phyloP scores from a whole-genome alignment of 768 basidiomycete genomes.

The Kwoniella pini region DNA sequence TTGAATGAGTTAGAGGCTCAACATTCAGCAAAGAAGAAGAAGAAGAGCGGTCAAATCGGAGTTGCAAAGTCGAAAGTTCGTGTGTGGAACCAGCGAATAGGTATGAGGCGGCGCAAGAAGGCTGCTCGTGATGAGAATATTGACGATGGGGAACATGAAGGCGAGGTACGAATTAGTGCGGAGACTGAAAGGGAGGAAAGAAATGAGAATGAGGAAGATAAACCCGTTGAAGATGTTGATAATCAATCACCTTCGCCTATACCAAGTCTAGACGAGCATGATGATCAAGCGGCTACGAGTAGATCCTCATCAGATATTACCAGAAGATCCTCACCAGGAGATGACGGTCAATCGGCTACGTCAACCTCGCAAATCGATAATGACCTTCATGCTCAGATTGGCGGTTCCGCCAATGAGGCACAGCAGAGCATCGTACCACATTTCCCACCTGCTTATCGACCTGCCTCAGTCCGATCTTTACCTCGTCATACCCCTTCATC shows the following conservation, averaged over 20 bases:
- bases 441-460: constrained; percentile 50
- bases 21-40: constrained; percentile 28
- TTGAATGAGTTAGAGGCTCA: constrained; percentile 36
- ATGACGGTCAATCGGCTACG: not conserved
- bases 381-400: too few species aligned
- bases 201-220: constrained; percentile 20
- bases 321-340: not conserved
- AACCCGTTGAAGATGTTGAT: constrained; percentile 19
- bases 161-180: not conserved
- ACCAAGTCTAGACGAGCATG: not conserved
- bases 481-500: not conserved
- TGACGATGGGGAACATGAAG: too few species aligned
- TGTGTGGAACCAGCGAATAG: constrained; percentile 30
- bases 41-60: constrained; percentile 20
- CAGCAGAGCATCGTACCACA: constrained; percentile 15
- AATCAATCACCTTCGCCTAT: constrained; percentile 1
- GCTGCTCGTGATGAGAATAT: constrained; percentile 3
- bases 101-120: constrained; percentile 17
- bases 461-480: constrained; percentile 39
- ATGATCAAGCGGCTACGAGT: not conserved
- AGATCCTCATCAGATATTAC: not conserved
- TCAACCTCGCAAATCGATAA: not conserved
- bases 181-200: not conserved
- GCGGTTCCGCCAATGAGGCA: not conserved
- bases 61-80: constrained; percentile 36